A percentile compares a stretch with the other conserved stretches of the same genome.
Conservation (phyloP, 352 stramenopile species). For the Phytophthora cryptogea region DNA sequence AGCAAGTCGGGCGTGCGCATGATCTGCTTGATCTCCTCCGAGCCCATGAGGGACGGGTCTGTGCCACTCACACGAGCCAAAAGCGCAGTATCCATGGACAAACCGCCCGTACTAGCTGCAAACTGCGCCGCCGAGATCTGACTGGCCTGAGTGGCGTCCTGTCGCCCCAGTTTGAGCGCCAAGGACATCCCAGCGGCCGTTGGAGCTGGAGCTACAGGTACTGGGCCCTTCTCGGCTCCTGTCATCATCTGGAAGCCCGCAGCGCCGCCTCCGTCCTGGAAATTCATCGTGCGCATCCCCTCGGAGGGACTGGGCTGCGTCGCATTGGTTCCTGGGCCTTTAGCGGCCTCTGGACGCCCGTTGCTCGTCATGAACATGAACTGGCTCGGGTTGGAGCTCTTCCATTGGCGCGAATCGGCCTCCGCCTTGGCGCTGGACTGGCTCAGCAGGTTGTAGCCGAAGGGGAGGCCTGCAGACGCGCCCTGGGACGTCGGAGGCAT, state of each 20-base stretch:
- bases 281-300: constrained; percentile 65
- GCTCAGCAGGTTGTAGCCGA: constrained; percentile 40
- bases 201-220: not conserved
- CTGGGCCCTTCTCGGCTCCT: constrained; percentile 31
- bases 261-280: constrained; percentile 41
- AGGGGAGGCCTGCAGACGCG: constrained; percentile 21
- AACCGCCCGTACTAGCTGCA: constrained; percentile 73
- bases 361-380: constrained; percentile 51
- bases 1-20: constrained; percentile 84
- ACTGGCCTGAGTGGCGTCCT: constrained; percentile 36
- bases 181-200: constrained; percentile 17
- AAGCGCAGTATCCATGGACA: constrained; percentile 81
- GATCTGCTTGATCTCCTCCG: constrained; percentile 89
- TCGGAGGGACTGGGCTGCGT: constrained; percentile 53
- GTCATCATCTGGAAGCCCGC: constrained; percentile 29
- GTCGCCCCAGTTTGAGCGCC: constrained; percentile 39
- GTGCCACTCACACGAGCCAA: constrained; percentile 81
- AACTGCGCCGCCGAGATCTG: constrained; percentile 83
- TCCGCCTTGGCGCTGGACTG: constrained; percentile 35
- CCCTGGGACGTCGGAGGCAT: constrained; percentile 43
- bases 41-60: constrained; percentile 76
- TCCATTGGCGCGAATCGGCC: constrained; percentile 58
- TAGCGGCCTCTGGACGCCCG: constrained; percentile 4
- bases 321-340: not conserved
- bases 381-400: constrained; percentile 47